These are phyloP conservation scores for Xenoacremonium recifei DNA, from an alignment of 2,329 filamentous ascomycete genomes.

Conservation along the genomic window DNA sequence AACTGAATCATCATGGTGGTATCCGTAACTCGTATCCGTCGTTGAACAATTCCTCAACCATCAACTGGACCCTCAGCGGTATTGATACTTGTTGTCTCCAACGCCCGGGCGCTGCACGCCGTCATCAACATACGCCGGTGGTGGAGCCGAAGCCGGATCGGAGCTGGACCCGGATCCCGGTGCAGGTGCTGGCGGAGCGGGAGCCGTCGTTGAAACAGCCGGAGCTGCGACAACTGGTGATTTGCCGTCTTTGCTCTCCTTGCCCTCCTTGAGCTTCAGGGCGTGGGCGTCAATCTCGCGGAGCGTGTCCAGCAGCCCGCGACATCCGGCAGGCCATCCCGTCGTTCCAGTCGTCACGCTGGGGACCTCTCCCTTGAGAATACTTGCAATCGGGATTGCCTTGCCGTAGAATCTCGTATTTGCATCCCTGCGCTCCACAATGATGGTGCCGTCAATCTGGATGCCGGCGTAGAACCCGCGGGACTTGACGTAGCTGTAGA, in stretches of 20 bases:
- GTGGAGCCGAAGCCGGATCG: slow-evolving; percentile 5
- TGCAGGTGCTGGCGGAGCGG: slow-evolving; percentile 8
- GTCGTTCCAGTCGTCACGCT: slow-evolving; percentile 23
- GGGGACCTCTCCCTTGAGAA: slow-evolving; percentile 43
- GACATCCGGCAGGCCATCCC: slow-evolving; percentile 35
- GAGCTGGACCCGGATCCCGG: background rate
- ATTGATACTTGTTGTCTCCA: slow-evolving; percentile 26
- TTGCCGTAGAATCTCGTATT: slow-evolving; percentile 84
- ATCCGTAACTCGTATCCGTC: no score
- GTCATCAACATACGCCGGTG: slow-evolving; percentile 23
- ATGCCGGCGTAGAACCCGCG: slow-evolving; percentile 85
- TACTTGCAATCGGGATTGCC: slow-evolving; percentile 43
- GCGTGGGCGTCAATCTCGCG: slow-evolving; percentile 31
- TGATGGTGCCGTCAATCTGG: slow-evolving; percentile 81
- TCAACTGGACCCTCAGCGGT: background rate
- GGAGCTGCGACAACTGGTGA: slow-evolving; percentile 2
- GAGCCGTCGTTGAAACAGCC: background rate
- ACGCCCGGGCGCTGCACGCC: slow-evolving; percentile 20
- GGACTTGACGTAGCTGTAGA: slow-evolving; percentile 78
- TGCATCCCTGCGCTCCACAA: slow-evolving; percentile 83
- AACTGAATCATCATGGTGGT: no score
- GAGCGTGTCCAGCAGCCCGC: slow-evolving; percentile 28
- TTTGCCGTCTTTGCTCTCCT: slow-evolving; percentile 8
- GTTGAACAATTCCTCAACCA: no score
- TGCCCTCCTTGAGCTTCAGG: slow-evolving; percentile 18